These are phyloP conservation scores for Microbotryum intermedium DNA, from an alignment of 1,284 basidiomycete genomes.

Conservation along the genomic window DNA sequence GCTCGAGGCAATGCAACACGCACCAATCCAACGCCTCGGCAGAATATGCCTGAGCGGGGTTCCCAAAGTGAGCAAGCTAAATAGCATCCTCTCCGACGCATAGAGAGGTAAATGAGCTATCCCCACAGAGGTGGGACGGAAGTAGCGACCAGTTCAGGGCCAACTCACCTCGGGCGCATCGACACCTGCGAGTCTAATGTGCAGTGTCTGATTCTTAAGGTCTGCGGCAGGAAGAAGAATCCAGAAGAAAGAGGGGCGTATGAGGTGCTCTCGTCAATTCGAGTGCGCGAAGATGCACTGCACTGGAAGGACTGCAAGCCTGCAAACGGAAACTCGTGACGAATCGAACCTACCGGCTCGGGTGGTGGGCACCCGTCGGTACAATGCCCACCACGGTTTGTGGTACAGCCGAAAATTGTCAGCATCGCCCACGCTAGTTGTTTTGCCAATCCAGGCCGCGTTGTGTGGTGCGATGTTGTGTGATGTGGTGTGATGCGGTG, in stretches of 20 bases:
- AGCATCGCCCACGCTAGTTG: slow-evolving; percentile 36
- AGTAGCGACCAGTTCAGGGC: not conserved
- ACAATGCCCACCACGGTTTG: slow-evolving; percentile 59
- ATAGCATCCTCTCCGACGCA: not conserved
- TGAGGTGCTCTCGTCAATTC: not conserved
- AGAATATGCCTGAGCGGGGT: slow-evolving; percentile 60
- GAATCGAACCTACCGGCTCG: not conserved
- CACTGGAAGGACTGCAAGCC: too few relatives aligned
- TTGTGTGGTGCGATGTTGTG: too few relatives aligned
- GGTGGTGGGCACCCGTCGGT: slow-evolving; percentile 51
- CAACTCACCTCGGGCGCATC: slow-evolving; percentile 72
- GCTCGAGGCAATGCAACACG: not conserved
- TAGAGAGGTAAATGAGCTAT: not conserved
- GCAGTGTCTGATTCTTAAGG: slow-evolving; percentile 65
- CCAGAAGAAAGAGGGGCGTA: not conserved
- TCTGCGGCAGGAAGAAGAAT: slow-evolving; percentile 42
- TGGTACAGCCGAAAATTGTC: slow-evolving; percentile 62
- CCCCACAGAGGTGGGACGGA: not conserved
- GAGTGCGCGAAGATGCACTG: too few relatives aligned
- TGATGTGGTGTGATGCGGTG: too few relatives aligned
- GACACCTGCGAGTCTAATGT: slow-evolving; percentile 73
- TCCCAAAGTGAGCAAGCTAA: slow-evolving; percentile 59
- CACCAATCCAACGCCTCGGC: slow-evolving; percentile 58
- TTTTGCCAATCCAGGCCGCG: not conserved
- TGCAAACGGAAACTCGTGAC: too few relatives aligned